Base-by-base conservation (phyloP, 164 flowering plant species). In the Litsea cubeba region DNA sequence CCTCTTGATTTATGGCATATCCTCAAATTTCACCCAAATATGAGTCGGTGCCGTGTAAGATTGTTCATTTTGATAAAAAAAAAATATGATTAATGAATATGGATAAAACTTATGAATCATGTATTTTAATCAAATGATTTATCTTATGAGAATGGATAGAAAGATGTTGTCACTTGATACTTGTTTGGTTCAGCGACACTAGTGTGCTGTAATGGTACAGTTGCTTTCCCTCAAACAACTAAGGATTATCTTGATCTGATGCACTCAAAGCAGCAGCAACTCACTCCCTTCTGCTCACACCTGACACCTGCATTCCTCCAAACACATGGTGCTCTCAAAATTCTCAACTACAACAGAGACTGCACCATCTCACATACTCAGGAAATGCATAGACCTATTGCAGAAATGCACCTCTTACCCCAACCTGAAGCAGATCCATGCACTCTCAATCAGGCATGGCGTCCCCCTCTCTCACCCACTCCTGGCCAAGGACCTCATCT, bases 341-440 rank as follows among this genome's bases (percentile, higher is more conserved):
- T 12, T 26, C 69, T 49, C 77, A 17, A 26, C 35, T 72, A 58
- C 50, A 8, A 17, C 46, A 15, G 5, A 46, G 8, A 66, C 28
- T 6, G 30, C 78, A 1, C 49, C 69, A 15, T 54, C 60, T 54
- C n/a, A 54, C 72, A 73, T 35, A 2, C 72, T 82, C 67, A 76
- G 57, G 12, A 71, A 51, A 40, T 82, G 81, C 78, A 69, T 80
- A n/a, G 79, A 72, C 32, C 73, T 82, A 15, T 25, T 82, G 15
- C 79, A 62, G 7, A 40, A 40, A 32, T 74, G 71, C 32, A 69
- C 69, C 8, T 76, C 78, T 40, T 51, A 67, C 40, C 50, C 58
- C 58, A 72, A 73, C 28, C 65, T 82, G 25, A 78, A 76, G 67
- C 82, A 80, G 57, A 82, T 82, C 65, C 85, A 82, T 74, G 82